Percentiles rank a stretch among this genome's conserved stretches.
phyloP scores from a whole-genome alignment of 2,329 filamentous ascomycete species.

The Colletotrichum tamarilloi region DNA sequence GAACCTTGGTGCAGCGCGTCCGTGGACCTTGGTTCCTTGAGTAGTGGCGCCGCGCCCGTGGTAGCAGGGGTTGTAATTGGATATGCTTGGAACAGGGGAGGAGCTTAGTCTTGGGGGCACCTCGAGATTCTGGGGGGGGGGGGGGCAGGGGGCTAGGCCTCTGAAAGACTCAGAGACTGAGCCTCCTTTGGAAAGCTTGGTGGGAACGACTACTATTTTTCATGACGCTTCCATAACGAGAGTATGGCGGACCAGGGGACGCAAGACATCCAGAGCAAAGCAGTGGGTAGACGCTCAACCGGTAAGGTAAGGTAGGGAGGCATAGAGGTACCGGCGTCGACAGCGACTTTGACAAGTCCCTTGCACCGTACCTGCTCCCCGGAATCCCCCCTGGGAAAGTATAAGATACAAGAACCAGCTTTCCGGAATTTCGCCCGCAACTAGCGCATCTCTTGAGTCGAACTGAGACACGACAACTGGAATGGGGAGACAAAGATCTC shows the following conservation, averaged over 20 bases:
- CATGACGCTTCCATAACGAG: background rate
- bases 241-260: background rate
- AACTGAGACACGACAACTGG: background rate
- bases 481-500: background rate
- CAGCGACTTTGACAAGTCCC: background rate
- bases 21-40: constrained; percentile 1
- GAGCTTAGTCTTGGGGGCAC: background rate
- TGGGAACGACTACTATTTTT: background rate
- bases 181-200: background rate
- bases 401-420: background rate
- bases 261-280: background rate
- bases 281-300: too few relatives aligned
- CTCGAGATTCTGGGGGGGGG: background rate
- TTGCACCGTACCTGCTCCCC: background rate
- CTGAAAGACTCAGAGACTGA: background rate
- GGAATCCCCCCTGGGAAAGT: background rate
- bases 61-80: constrained; percentile 26
- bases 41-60: constrained; percentile 12
- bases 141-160: background rate
- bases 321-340: background rate
- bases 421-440: background rate
- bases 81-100: background rate
- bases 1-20: background rate
- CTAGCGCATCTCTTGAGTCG: background rate
- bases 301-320: background rate